phyloP scores from a whole-genome alignment of 2,329 filamentous ascomycete genomes.

The Neofusicoccum kwambonambiense region DNA sequence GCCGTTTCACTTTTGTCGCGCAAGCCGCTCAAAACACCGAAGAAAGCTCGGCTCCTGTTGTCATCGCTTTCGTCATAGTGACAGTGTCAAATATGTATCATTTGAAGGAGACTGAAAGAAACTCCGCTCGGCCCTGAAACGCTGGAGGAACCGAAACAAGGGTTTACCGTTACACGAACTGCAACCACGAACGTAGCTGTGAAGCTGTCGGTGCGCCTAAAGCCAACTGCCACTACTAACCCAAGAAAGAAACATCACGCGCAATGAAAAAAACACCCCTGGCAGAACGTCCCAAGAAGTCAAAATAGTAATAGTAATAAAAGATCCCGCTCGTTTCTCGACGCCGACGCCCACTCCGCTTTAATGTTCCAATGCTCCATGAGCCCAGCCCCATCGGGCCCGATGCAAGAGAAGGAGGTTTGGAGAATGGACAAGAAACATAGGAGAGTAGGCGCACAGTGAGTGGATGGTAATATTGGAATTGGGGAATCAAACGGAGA shows the following conservation, averaged over 20 bases:
- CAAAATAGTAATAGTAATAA: not conserved
- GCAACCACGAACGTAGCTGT: not conserved
- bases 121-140: not conserved
- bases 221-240: constrained; percentile 3
- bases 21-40: no score
- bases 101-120: not conserved
- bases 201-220: not conserved
- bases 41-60: no score
- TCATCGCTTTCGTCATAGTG: not conserved
- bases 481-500: constrained; percentile 6
- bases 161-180: constrained; percentile 5
- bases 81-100: constrained; percentile 13
- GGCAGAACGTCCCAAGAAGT: not conserved
- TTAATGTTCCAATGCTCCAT: constrained; percentile 17
- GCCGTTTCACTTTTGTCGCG: no score
- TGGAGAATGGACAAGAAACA: constrained; percentile 6
- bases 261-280: not conserved
- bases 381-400: not conserved
- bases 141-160: not conserved
- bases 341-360: constrained; percentile 16
- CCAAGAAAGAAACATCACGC: constrained; percentile 5
- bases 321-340: constrained; percentile 6
- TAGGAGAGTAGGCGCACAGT: constrained; percentile 13
- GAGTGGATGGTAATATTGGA: not conserved
- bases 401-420: constrained; percentile 14